Percentiles rank a stretch among this genome's conserved stretches.
These are phyloP conservation scores for Cupressus sempervirens DNA, from an alignment of 75 land plant species.

Conservation along the genomic window DNA sequence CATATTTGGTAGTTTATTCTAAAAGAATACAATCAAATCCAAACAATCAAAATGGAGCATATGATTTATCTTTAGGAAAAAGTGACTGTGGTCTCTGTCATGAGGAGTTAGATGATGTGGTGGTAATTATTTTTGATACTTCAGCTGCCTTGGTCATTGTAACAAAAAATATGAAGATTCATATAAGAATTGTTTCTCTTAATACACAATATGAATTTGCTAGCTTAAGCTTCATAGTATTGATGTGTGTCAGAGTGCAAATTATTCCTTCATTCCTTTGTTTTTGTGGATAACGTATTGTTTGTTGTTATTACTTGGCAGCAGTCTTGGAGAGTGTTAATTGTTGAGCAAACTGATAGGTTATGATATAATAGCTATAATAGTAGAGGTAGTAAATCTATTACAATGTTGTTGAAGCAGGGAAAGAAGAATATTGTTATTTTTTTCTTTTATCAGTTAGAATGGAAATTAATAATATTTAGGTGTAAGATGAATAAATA, in stretches of 20 bases:
- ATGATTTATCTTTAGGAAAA: slow-evolving; percentile 10
- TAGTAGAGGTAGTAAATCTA: not conserved
- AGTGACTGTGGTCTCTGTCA: slow-evolving; percentile 60
- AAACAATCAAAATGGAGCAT: not conserved
- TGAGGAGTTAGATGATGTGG: slow-evolving; percentile 57
- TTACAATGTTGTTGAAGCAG: not conserved
- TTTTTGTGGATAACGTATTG: not conserved
- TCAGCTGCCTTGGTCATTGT: not conserved
- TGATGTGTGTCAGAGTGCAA: slow-evolving; percentile 37
- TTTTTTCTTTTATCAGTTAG: not conserved
- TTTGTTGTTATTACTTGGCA: not conserved
- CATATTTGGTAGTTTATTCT: slow-evolving; percentile 84
- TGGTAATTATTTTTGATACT: slow-evolving; percentile 36
- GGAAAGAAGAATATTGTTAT: not conserved
- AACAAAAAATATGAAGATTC: not conserved
- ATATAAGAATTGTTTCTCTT: not conserved
- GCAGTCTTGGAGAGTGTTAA: not conserved
- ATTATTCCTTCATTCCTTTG: not conserved
- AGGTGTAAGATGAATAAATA: not conserved
- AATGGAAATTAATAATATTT: not conserved
- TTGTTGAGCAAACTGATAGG: not conserved
- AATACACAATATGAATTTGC: not conserved
- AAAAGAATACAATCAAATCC: slow-evolving; percentile 11
- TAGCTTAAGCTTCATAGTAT: not conserved
- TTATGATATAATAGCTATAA: not conserved